Evolutionary conservation across 2,329 filamentous ascomycete species (phyloP).

Genomic region (Ceratocystis alfenasii): DNA sequence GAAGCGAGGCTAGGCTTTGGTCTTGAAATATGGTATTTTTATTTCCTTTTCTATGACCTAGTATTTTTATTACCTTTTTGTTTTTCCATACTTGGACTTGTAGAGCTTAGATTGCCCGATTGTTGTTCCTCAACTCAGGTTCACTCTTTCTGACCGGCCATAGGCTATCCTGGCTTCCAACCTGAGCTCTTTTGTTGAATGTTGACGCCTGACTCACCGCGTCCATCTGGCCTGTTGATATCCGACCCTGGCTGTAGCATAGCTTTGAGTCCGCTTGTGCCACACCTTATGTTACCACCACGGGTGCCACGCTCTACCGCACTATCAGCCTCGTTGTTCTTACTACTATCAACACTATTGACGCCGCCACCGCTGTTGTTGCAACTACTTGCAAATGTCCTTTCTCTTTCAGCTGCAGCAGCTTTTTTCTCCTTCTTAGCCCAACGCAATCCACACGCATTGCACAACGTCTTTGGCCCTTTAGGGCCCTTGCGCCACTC

Average conservation of each 20-base stretch:
- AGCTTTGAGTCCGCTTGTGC: background rate
- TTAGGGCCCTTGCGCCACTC: slow-evolving; percentile 93
- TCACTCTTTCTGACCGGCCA: background rate
- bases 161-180: slow-evolving; percentile 4
- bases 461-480: slow-evolving; percentile 89
- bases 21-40: background rate
- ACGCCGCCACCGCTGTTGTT: background rate
- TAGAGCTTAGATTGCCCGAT: background rate
- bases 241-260: background rate
- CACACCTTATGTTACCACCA: background rate
- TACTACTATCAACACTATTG: background rate
- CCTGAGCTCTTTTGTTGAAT: background rate
- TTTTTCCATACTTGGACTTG: background rate
- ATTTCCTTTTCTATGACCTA: background rate
- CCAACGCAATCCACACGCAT: slow-evolving; percentile 74
- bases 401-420: slow-evolving; percentile 20
- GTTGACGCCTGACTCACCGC: background rate
- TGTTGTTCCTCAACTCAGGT: background rate
- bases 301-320: background rate
- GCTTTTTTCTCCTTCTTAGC: slow-evolving; percentile 71
- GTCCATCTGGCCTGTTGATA: background rate
- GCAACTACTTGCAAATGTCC: slow-evolving; percentile 11
- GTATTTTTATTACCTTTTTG: slow-evolving; percentile 23
- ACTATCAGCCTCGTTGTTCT: background rate
- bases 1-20: background rate